A percentile compares a stretch with the other conserved stretches of the same genome.
phyloP scores from a whole-genome alignment of 306 rosid genomes.

The Cicer judaicum region DNA sequence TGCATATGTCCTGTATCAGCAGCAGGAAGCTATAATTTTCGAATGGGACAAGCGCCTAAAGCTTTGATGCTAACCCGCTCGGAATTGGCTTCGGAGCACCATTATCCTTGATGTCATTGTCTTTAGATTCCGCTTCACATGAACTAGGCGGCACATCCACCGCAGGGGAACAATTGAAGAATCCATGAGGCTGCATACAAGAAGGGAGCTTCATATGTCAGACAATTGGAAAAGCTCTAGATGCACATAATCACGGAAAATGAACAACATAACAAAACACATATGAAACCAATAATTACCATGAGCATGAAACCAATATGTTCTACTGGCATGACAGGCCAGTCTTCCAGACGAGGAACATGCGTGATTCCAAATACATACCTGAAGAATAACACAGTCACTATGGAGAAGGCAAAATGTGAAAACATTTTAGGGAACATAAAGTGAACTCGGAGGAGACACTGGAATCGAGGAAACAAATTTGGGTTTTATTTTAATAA shows the following conservation, averaged over 20 bases:
- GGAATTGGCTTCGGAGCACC: conserved; percentile 52
- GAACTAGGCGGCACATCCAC: conserved; percentile 75
- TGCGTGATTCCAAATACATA: conserved; percentile 84
- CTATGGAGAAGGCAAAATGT: conserved; percentile 15
- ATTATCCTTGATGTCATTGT: conserved; percentile 53
- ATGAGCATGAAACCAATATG: conserved; percentile 81
- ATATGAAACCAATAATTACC: conserved; percentile 48
- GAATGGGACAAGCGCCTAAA: conserved; percentile 41
- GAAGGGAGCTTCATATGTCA: conserved; percentile 44
- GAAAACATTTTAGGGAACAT: background rate
- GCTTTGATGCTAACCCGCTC: conserved; percentile 58
- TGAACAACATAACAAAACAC: background rate
- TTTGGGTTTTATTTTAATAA: background rate
- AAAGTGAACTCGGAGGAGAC: conserved; percentile 3
- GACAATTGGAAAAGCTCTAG: conserved; percentile 25
- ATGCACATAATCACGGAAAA: conserved; percentile 13
- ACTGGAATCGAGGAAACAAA: conserved; percentile 13
- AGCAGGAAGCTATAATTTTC: background rate
- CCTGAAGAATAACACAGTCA: conserved; percentile 55
- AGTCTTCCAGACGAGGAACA: conserved; percentile 83
- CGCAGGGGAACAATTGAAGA: conserved; percentile 91
- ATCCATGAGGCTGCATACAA: conserved; percentile 89
- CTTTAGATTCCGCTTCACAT: conserved; percentile 71
- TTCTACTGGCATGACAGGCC: conserved; percentile 98
- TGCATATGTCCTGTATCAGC: background rate